Percentiles rank a stretch among this genome's conserved stretches.
These are phyloP conservation scores for Arbutus unedo DNA, from an alignment of 148 eudicot genomes.

Conservation along the genomic window DNA sequence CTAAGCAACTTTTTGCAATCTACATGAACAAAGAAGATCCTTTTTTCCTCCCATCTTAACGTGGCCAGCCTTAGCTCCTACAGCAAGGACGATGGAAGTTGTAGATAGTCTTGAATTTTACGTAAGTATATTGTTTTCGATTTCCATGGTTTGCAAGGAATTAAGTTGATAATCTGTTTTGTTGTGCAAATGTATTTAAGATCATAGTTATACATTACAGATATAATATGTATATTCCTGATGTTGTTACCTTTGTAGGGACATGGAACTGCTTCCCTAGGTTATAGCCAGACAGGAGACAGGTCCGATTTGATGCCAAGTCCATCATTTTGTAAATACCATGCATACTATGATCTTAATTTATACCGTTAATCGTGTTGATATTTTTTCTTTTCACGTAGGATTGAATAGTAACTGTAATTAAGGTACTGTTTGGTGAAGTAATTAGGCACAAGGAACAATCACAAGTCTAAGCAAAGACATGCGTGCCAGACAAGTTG, in stretches of 20 bases:
- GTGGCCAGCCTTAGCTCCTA: not conserved
- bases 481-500: not conserved
- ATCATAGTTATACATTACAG: not conserved
- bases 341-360: not conserved
- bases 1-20: constrained; percentile 69
- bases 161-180: not conserved
- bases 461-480: not conserved
- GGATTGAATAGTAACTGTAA: no score
- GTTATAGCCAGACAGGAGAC: not conserved
- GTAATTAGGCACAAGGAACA: not conserved
- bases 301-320: not conserved
- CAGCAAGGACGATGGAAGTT: not conserved
- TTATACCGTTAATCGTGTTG: not conserved
- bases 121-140: not conserved
- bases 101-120: not conserved
- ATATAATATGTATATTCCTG: not conserved
- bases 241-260: not conserved
- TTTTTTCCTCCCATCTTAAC: constrained; percentile 35
- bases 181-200: not conserved
- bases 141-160: not conserved
- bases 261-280: not conserved
- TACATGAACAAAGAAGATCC: constrained; percentile 57
- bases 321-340: not conserved
- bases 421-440: not conserved
- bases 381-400: not conserved